A percentile compares a stretch with the other conserved stretches of the same genome.
phyloP scores from a whole-genome alignment of 148 eudicot species.

The Talinum fruticosum region DNA sequence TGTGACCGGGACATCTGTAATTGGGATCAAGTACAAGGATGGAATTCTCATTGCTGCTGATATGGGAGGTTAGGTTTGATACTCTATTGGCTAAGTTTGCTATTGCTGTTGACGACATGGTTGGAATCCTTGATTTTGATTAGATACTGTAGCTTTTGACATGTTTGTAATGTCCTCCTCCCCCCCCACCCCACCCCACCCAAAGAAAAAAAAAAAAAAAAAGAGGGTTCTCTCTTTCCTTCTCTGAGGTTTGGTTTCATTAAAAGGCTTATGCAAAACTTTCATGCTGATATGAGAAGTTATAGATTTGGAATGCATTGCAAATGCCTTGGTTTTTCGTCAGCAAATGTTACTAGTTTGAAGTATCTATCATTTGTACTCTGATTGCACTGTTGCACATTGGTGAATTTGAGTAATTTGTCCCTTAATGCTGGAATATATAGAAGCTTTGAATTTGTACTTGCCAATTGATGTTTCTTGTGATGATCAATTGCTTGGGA shows the following conservation, averaged over 20 bases:
- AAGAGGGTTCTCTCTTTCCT: no score
- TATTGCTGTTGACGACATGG: background rate
- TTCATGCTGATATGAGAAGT: no score
- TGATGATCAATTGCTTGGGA: background rate
- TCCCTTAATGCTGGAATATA: background rate
- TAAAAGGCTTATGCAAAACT: no score
- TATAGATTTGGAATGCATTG: no score
- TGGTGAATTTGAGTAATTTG: background rate
- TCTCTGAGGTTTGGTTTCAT: background rate
- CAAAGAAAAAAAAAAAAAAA: no score
- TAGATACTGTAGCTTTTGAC: background rate
- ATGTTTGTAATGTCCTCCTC: no score
- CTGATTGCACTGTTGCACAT: no score
- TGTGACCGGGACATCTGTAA: conserved; percentile 90
- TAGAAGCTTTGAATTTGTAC: background rate
- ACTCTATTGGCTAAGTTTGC: background rate
- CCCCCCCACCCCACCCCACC: no score
- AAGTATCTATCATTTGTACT: background rate
- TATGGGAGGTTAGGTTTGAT: conserved; percentile 75
- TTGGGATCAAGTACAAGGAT: conserved; percentile 94
- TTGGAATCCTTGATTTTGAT: background rate
- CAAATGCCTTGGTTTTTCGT: no score
- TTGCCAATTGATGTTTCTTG: background rate
- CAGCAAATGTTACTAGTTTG: background rate
- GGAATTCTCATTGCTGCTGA: conserved; percentile 96